A percentile compares a stretch with the other conserved stretches of the same genome.
Conservation (phyloP, 2,329 filamentous ascomycete species). For the Alternaria solani region DNA sequence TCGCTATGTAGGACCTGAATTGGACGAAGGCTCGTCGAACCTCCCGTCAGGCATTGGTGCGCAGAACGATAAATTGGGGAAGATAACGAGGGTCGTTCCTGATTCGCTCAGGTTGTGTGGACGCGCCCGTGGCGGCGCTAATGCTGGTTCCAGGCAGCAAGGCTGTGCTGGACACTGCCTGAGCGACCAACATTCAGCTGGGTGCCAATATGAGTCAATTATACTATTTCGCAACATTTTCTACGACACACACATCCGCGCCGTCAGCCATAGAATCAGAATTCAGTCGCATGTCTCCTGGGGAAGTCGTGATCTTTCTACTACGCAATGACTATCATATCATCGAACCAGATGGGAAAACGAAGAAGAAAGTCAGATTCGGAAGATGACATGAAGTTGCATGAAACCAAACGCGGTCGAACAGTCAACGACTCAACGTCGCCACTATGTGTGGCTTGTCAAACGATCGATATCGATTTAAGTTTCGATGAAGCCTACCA, state of each 20-base stretch:
- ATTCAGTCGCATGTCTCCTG: background rate
- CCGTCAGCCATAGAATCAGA: background rate
- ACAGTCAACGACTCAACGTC: background rate
- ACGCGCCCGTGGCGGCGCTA: conserved; percentile 1
- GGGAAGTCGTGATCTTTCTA: background rate
- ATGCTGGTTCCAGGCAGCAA: background rate
- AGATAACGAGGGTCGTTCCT: background rate
- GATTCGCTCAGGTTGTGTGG: background rate
- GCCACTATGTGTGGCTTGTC: conserved; percentile 5
- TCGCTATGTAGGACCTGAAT: background rate
- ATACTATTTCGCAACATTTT: background rate
- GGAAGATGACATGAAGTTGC: background rate
- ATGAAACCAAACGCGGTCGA: background rate
- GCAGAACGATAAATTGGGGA: background rate
- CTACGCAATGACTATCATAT: background rate
- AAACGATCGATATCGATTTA: conserved; percentile 10
- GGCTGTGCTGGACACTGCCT: background rate
- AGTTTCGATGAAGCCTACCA: conserved; percentile 5
- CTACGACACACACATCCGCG: too few relatives aligned
- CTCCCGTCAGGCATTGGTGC: background rate
- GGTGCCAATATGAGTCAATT: background rate
- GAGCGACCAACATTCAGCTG: background rate
- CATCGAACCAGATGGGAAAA: background rate
- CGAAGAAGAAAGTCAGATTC: background rate
- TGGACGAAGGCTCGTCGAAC: background rate